Evolutionary conservation across 78 protist species (phyloP), one percentile per base, ranked within the genome.

Genomic region (Dictyostelium capitatum): DNA sequence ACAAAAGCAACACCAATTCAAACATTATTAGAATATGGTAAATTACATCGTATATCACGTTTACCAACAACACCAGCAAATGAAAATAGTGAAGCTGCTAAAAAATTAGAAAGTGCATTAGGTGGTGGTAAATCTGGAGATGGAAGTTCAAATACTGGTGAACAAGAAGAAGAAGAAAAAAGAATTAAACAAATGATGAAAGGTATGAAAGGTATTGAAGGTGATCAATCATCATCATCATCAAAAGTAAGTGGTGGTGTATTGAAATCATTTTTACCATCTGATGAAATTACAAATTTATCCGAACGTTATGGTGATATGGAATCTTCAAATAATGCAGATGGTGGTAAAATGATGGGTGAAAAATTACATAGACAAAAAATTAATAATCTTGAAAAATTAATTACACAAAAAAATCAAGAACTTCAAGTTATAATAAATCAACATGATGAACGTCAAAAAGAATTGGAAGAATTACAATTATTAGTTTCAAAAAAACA

Each of bases 11-110:
- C 89, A 65, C 92, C 91, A 20, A 62, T 74, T 5, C 72, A 81
- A 23, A 95, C 97, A 53, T 62, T 95, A 53, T 84, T 95, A 9
- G 97, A 95, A 23, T 95, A 90, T 65, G 97, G 97, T n/a, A 85
- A 87, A 67, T 80, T 80, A 10, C 85, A 82, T 50, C 46, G 89
- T 32, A 20, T 59, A 6, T 48, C 77, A 19, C 62, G 95, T 47
- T 41, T 32, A 28, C 72, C 50, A 23, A 12, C 85, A 10, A 15
- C 30, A 7, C 43, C 43, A 3, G 9, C 48, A 7, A 28, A 17
- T 15, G 90, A 80, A 51, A 81, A 90, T 14, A 70, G 80, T 6
- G 95, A 64, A 3, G 89, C 85, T 9, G 65, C 79, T 9, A 46
- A 46, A 25, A 87, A 87, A 50, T 30, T 87, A 20, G 93, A 87